Conservation (phyloP, 2,329 filamentous ascomycete genomes). For the Byssochlamys sp. region DNA sequence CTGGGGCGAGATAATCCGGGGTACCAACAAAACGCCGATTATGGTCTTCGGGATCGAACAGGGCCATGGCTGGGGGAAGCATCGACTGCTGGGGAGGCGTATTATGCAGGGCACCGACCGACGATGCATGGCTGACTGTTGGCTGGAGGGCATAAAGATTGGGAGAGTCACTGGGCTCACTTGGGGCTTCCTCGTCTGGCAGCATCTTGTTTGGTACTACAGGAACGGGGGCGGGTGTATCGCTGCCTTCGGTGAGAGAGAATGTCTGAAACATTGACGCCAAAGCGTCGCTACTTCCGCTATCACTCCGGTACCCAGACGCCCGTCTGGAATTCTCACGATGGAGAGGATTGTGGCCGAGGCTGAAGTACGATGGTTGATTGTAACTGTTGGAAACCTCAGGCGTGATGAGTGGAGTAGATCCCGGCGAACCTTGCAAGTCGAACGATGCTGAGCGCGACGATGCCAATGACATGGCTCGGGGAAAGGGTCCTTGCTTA, state of each 20-base stretch:
- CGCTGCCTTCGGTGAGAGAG: slow-evolving; percentile 56
- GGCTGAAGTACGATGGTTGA: slow-evolving; percentile 86
- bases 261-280: slow-evolving; percentile 73
- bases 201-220: slow-evolving; percentile 36
- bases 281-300: slow-evolving; percentile 77
- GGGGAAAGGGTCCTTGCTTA: slow-evolving; percentile 82
- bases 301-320: slow-evolving; percentile 82
- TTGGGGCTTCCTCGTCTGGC: slow-evolving; percentile 66
- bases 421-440: slow-evolving; percentile 71
- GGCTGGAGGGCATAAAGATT: slow-evolving; percentile 61
- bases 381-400: slow-evolving; percentile 57
- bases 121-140: slow-evolving; percentile 41
- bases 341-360: slow-evolving; percentile 45
- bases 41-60: slow-evolving; percentile 91
- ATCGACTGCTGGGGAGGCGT: slow-evolving; percentile 54
- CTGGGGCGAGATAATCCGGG: slow-evolving; percentile 90
- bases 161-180: slow-evolving; percentile 63
- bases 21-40: slow-evolving; percentile 91
- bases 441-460: slow-evolving; percentile 92
- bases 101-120: slow-evolving; percentile 17
- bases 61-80: slow-evolving; percentile 84
- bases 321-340: slow-evolving; percentile 57
- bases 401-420: slow-evolving; percentile 79
- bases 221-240: slow-evolving; percentile 33
- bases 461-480: slow-evolving; percentile 74